A percentile compares a stretch with the other conserved stretches of the same genome.
phyloP scores from a whole-genome alignment of 345 rosid genomes.

The Durio zibethinus region DNA sequence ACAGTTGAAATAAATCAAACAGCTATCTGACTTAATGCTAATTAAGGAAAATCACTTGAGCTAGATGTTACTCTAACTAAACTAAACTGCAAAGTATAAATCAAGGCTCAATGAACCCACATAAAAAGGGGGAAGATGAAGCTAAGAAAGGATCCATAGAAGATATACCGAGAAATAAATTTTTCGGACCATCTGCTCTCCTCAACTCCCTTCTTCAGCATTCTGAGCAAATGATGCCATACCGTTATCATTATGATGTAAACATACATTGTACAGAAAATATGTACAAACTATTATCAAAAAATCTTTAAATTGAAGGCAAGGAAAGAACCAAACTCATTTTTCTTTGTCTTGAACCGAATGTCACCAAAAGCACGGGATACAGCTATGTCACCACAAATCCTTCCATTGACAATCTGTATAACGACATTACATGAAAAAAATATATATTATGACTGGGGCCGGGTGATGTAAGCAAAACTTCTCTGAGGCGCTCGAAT shows the following conservation, averaged over 20 bases:
- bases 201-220: slow-evolving; percentile 80
- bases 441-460: not conserved
- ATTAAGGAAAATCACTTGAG: not conserved
- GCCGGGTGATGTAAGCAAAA: not conserved
- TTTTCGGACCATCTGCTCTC: slow-evolving; percentile 90
- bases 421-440: slow-evolving; percentile 11
- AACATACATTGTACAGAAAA: not conserved
- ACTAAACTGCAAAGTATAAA: not conserved
- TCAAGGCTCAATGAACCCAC: not conserved
- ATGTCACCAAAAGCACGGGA: slow-evolving; percentile 94
- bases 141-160: not conserved
- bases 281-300: not conserved
- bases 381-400: slow-evolving; percentile 90
- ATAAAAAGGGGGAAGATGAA: slow-evolving; percentile 3
- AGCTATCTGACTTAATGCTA: not conserved
- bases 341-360: slow-evolving; percentile 86
- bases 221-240: slow-evolving; percentile 37
- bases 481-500: not conserved
- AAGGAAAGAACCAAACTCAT: slow-evolving; percentile 46
- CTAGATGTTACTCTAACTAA: not conserved
- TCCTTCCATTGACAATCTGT: slow-evolving; percentile 83
- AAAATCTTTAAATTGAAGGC: not conserved
- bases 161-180: slow-evolving; percentile 66
- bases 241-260: not conserved
- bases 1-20: not conserved